Evolutionary conservation across 2,329 filamentous ascomycete species (phyloP), one percentile per base, ranked within the genome.

Genomic region (Nemania sp.): DNA sequence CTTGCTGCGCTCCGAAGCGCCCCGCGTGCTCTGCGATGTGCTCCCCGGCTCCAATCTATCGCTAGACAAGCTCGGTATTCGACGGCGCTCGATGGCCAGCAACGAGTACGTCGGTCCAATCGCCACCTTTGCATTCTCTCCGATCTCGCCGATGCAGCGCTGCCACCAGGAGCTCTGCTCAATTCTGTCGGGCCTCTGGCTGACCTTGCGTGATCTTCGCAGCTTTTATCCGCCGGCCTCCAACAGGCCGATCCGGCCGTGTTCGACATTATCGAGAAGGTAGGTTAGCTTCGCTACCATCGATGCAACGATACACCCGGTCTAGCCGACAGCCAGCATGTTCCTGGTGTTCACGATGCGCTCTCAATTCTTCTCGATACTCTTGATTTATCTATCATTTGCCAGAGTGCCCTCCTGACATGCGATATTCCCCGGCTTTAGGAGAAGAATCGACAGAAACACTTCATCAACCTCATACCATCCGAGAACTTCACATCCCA

Each of bases 401-500:
- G n/a, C n/a, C n/a, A n/a, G n/a, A n/a, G n/a, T n/a, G 48, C 22
- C 15, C 30, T 46, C 48, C 54, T 60, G 31, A 60, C 48, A 15
- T n/a, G 6, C 41, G 17, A 52, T 24, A 11, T 2, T 22, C 14
- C 36, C 28, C 5, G 31, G 31, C n/a, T 56, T 55, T 53, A 96
- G 90, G 94, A 99, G 80, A 97, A 97, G 83, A 83, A 82, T 64
- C 84, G 94, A 64, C 94, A 99, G 75, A 96, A 96, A 75, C 91
- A 97, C 74, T 99, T 97, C 69, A 96, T 99, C 77, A 97, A 97
- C 74, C 80, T 96, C 53, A 96, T 96, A 63, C 91, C 91, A 17
- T 96, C 91, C 6, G 91, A 96, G 76, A 96, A 96, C 77, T 96
- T 96, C 69, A 96, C 91, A 22, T 96, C 91, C 6, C 90, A 95